A percentile compares a stretch with the other conserved stretches of the same genome.
These are phyloP conservation scores for Viola pubescens DNA, from an alignment of 441 rosid species.

Conservation along the genomic window DNA sequence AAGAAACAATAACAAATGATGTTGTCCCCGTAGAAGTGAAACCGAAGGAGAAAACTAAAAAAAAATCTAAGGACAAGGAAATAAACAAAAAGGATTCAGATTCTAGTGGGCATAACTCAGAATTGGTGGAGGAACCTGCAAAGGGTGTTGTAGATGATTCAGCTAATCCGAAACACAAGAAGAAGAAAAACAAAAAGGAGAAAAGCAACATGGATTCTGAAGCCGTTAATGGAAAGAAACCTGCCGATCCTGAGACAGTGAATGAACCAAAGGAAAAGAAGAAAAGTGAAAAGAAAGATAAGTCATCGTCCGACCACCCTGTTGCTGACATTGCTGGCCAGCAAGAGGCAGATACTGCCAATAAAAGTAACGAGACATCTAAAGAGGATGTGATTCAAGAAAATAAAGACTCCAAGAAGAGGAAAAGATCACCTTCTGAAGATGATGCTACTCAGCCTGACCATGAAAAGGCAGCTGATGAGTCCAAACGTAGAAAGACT, in stretches of 20 bases:
- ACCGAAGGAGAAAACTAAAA: background rate
- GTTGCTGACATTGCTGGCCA: conserved; percentile 9
- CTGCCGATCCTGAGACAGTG: conserved; percentile 7
- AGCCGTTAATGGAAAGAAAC: conserved; percentile 8
- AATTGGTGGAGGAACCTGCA: conserved; percentile 15
- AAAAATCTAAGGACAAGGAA: conserved; percentile 28
- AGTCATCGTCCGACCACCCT: conserved; percentile 20
- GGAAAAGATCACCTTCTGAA: conserved; percentile 59
- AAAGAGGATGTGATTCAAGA: conserved; percentile 20
- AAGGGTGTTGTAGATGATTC: conserved; percentile 5
- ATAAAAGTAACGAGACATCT: conserved; percentile 15
- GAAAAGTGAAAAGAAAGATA: conserved; percentile 27
- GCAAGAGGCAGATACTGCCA: conserved; percentile 11
- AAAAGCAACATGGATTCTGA: conserved; percentile 20
- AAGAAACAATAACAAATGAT: conserved; percentile 8
- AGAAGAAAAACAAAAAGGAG: conserved; percentile 31
- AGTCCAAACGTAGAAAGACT: conserved; percentile 50
- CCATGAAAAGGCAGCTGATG: conserved; percentile 34
- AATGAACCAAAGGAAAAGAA: conserved; percentile 26
- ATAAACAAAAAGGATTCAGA: conserved; percentile 21
- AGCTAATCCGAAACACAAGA: conserved; percentile 22
- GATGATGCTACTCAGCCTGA: conserved; percentile 27
- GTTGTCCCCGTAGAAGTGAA: background rate
- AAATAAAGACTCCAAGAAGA: conserved; percentile 52
- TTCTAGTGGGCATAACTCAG: conserved; percentile 18